Percentiles rank a stretch among this genome's conserved stretches.
Conservation (phyloP, 768 basidiomycete genomes). For the Suillus variegatus region DNA sequence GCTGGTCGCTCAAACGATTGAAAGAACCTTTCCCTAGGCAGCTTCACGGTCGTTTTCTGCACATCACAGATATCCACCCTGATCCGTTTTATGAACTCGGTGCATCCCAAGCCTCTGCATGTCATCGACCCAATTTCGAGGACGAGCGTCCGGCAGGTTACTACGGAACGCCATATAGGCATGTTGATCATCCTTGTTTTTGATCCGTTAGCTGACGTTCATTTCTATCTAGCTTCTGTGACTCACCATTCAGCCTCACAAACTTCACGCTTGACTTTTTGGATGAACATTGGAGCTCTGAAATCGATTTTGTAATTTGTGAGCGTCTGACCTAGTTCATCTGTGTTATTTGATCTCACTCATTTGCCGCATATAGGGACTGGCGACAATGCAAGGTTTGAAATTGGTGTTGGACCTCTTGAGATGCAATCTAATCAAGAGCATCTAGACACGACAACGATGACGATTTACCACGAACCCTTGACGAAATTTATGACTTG, state of each 20-base stretch:
- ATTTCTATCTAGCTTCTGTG: conserved; percentile 61
- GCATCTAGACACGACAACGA: conserved; percentile 77
- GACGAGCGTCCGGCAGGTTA: conserved; percentile 55
- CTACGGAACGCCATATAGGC: conserved; percentile 73
- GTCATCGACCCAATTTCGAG: conserved; percentile 61
- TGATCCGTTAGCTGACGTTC: background rate
- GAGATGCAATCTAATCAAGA: background rate
- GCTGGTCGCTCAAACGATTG: background rate
- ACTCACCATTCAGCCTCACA: conserved; percentile 73
- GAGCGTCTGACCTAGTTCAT: conserved; percentile 22
- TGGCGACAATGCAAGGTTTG: conserved; percentile 70
- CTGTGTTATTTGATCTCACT: background rate
- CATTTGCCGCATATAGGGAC: conserved; percentile 54
- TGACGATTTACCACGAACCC: conserved; percentile 71
- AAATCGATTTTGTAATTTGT: conserved; percentile 92
- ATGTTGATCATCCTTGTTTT: conserved; percentile 26
- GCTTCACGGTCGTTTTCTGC: conserved; percentile 77
- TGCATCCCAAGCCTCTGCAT: conserved; percentile 55
- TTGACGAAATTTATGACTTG: conserved; percentile 72
- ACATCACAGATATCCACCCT: conserved; percentile 84
- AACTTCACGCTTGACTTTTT: conserved; percentile 82
- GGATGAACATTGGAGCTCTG: conserved; percentile 73
- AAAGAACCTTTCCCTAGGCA: conserved; percentile 35
- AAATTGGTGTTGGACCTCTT: background rate
- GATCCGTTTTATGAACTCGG: conserved; percentile 61